phyloP scores from a whole-genome alignment of 495 filamentous ascomycete genomes.

The Penicillium desertorum region DNA sequence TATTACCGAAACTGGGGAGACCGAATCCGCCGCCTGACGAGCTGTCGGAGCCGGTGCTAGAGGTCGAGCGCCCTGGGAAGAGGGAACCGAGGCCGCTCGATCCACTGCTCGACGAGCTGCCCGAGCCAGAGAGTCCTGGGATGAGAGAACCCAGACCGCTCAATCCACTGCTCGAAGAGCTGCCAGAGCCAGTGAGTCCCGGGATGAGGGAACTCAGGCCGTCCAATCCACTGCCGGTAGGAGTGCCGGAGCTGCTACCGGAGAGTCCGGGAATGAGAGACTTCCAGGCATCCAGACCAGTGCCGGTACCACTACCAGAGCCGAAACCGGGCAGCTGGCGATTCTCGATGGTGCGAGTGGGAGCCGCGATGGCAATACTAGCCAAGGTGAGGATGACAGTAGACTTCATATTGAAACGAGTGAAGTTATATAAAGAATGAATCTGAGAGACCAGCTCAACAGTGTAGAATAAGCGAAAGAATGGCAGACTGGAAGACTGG shows the following conservation, averaged over 20 bases:
- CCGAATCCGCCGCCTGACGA: neutral
- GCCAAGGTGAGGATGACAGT: conserved; percentile 24
- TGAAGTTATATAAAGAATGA: conserved; percentile 4
- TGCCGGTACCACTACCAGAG: conserved; percentile 7
- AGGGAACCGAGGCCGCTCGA: neutral
- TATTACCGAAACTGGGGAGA: neutral
- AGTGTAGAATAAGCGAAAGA: conserved; percentile 2
- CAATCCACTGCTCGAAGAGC: neutral
- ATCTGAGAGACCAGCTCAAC: conserved; percentile 25
- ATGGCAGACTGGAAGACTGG: neutral
- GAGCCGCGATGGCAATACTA: conserved; percentile 27
- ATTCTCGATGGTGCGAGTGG: conserved; percentile 28
- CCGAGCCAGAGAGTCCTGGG: neutral
- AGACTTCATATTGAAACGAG: conserved; percentile 26
- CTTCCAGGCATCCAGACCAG: conserved; percentile 8
- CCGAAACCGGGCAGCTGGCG: conserved; percentile 18
- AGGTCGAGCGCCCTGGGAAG: neutral
- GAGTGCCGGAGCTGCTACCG: neutral
- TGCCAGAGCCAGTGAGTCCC: neutral
- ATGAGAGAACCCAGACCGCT: neutral
- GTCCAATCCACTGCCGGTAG: conserved; percentile 6
- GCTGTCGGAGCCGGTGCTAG: neutral
- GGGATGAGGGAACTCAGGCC: neutral
- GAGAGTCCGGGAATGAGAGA: neutral
- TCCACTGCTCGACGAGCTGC: neutral